These are phyloP conservation scores for Dovyalis caffra DNA, from an alignment of 345 rosid genomes.

Conservation along the genomic window DNA sequence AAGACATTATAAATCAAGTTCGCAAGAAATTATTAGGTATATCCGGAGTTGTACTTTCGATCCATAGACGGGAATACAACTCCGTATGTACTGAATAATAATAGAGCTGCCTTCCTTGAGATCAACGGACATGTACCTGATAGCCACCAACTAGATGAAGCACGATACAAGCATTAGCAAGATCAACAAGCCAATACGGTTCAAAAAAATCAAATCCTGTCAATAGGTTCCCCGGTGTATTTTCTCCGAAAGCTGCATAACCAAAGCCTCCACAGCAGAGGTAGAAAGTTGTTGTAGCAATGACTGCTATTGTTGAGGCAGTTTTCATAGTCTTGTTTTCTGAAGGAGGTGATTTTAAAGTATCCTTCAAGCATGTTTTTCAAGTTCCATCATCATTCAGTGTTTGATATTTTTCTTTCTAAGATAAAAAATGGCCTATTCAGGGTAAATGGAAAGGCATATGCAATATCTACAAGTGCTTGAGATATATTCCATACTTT, in stretches of 20 bases:
- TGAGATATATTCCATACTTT: conserved; percentile 39
- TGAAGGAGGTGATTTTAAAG: conserved; percentile 41
- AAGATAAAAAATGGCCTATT: neutral
- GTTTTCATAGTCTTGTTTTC: conserved; percentile 49
- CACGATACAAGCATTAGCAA: conserved; percentile 49
- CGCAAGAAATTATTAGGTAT: no score
- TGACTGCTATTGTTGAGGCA: conserved; percentile 34
- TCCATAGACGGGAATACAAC: no score
- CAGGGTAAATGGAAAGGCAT: conserved; percentile 40
- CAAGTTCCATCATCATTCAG: neutral
- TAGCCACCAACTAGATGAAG: conserved; percentile 51
- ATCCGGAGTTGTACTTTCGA: no score
- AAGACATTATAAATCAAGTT: neutral
- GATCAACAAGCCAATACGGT: conserved; percentile 52
- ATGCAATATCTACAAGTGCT: conserved; percentile 51
- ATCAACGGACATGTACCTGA: neutral
- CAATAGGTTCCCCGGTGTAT: conserved; percentile 54
- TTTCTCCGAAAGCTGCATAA: conserved; percentile 52
- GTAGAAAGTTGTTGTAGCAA: conserved; percentile 39
- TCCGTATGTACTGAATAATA: neutral
- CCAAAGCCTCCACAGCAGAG: conserved; percentile 45
- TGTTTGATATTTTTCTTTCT: neutral
- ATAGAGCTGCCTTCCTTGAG: no score
- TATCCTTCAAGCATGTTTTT: conserved; percentile 9
- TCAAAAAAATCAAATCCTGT: conserved; percentile 54